Evolutionary conservation across 768 basidiomycete genomes (phyloP).

Genomic region (Collybia mongolica): DNA sequence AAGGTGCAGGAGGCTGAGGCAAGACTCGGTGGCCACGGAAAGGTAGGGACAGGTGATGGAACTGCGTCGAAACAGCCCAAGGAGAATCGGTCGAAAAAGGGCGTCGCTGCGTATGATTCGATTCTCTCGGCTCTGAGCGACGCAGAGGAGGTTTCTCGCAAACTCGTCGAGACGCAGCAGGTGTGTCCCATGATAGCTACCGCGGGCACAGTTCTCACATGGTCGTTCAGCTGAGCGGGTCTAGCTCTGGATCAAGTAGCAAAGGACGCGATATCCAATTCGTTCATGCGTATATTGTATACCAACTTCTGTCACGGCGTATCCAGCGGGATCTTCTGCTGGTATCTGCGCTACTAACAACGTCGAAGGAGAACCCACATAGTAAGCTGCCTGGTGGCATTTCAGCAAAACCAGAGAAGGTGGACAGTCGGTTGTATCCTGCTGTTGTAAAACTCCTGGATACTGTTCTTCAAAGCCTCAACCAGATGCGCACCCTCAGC

Average conservation of each 20-base stretch:
- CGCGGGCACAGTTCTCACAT: background rate
- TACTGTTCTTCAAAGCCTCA: conserved; percentile 79
- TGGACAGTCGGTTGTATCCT: conserved; percentile 75
- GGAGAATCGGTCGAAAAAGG: conserved; percentile 55
- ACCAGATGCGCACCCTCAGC: conserved; percentile 79
- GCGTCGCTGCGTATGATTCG: conserved; percentile 85
- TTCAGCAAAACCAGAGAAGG: conserved; percentile 35
- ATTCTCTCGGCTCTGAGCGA: conserved; percentile 85
- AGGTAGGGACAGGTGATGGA: conserved; percentile 19
- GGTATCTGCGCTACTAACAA: conserved; percentile 60
- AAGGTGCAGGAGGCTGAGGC: conserved; percentile 79
- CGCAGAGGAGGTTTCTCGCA: conserved; percentile 81
- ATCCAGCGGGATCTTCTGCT: conserved; percentile 88
- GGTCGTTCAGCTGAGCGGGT: conserved; percentile 35
- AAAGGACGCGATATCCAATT: conserved; percentile 73
- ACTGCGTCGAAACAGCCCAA: conserved; percentile 23
- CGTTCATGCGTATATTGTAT: conserved; percentile 83
- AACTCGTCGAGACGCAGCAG: conserved; percentile 83
- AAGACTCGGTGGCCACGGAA: conserved; percentile 43
- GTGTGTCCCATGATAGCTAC: conserved; percentile 31
- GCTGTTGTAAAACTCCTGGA: conserved; percentile 89
- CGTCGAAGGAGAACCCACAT: conserved; percentile 20
- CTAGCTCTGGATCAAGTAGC: conserved; percentile 29
- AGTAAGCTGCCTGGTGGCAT: conserved; percentile 15
- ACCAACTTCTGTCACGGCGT: conserved; percentile 83